These are phyloP conservation scores for Aureobasidium sp. DNA, from an alignment of 2,329 filamentous ascomycete species.

Conservation along the genomic window DNA sequence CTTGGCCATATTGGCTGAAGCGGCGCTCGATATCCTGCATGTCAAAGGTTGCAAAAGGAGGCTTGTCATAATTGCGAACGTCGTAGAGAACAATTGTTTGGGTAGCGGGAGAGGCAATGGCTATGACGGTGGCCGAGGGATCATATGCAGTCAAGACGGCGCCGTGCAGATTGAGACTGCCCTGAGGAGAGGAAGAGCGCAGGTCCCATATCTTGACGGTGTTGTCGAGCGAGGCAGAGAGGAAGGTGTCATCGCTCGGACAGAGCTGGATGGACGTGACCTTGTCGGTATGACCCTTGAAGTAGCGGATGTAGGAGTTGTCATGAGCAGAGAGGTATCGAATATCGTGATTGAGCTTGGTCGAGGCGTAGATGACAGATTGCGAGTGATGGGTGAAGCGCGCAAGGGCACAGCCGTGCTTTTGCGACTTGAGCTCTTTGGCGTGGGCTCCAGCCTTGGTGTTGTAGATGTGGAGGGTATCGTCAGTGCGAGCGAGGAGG, in stretches of 20 bases:
- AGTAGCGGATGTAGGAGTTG: conserved; percentile 94
- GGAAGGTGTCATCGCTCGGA: conserved; percentile 81
- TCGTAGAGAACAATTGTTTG: conserved; percentile 85
- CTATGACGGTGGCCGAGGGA: conserved; percentile 85
- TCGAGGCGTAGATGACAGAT: conserved; percentile 91
- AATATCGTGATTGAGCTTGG: conserved; percentile 86
- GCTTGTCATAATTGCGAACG: conserved; percentile 85
- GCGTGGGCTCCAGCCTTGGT: conserved; percentile 83
- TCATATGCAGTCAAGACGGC: conserved; percentile 86
- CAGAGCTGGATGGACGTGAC: conserved; percentile 82
- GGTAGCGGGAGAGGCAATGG: conserved; percentile 73
- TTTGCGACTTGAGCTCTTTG: conserved; percentile 87
- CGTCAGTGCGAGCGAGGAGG: conserved; percentile 86
- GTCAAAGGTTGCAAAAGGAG: conserved; percentile 82
- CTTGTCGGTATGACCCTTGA: conserved; percentile 76
- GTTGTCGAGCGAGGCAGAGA: conserved; percentile 85
- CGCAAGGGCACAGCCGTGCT: conserved; percentile 91
- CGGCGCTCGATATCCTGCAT: conserved; percentile 58
- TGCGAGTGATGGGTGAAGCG: conserved; percentile 89
- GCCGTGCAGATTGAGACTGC: conserved; percentile 70
- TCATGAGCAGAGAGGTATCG: conserved; percentile 87
- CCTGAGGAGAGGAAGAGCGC: conserved; percentile 70
- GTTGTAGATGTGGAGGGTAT: conserved; percentile 93
- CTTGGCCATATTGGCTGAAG: conserved; percentile 43
- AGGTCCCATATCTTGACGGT: conserved; percentile 89